Conservation (phyloP, 2,329 filamentous ascomycete species). For the Didymellaceae sp. region DNA sequence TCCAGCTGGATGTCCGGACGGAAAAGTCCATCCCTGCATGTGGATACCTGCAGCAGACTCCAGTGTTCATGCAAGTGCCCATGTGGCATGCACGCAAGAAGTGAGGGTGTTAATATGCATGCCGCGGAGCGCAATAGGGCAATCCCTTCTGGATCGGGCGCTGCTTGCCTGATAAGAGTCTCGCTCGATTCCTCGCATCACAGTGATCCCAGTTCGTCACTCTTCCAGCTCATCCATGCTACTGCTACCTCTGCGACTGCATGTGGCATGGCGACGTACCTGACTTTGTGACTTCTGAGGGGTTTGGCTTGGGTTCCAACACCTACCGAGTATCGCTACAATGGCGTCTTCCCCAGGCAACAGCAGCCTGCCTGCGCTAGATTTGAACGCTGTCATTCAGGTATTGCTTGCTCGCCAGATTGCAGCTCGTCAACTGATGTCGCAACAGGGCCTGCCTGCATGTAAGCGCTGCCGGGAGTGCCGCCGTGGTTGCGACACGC, state of each 20-base stretch:
- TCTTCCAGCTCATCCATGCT: slow-evolving; percentile 11
- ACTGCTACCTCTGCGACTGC: not conserved
- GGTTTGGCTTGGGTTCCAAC: not conserved
- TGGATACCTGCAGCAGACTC: slow-evolving; percentile 4
- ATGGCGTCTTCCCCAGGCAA: slow-evolving; percentile 12
- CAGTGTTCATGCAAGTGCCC: slow-evolving; percentile 1
- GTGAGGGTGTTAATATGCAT: slow-evolving; percentile 5
- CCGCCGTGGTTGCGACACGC: slow-evolving; percentile 46
- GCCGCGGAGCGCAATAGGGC: slow-evolving; percentile 12
- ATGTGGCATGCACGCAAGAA: slow-evolving; percentile 4
- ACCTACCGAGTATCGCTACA: not conserved
- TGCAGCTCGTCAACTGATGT: slow-evolving; percentile 3
- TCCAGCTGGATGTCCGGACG: not conserved
- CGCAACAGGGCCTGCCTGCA: slow-evolving; percentile 38
- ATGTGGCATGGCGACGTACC: slow-evolving; percentile 3
- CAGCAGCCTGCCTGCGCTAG: slow-evolving; percentile 14
- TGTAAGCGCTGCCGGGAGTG: slow-evolving; percentile 47
- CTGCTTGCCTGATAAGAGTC: slow-evolving; percentile 27
- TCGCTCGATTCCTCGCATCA: slow-evolving; percentile 13
- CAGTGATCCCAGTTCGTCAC: slow-evolving; percentile 14
- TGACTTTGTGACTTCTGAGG: not conserved
- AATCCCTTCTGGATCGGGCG: slow-evolving; percentile 22
- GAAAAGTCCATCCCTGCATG: not conserved
- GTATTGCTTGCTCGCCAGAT: slow-evolving; percentile 10
- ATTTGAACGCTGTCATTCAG: slow-evolving; percentile 34